These are phyloP conservation scores for Yarrowia sp. DNA, from an alignment of 805 yeast genomes.

Conservation along the genomic window DNA sequence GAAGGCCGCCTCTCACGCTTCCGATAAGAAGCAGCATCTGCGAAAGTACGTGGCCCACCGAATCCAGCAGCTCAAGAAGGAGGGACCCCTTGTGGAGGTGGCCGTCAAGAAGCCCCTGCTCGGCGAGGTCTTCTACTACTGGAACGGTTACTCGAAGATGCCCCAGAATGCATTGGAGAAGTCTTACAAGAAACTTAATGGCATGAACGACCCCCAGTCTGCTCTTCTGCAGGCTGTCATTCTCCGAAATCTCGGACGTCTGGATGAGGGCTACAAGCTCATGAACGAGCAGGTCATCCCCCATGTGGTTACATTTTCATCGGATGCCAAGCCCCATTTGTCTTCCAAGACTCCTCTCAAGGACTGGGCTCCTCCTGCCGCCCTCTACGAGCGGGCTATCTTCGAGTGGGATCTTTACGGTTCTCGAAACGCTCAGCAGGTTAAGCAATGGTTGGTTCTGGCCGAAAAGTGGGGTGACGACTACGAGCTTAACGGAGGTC, in stretches of 20 bases:
- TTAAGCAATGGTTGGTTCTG: constrained; percentile 69
- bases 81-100: constrained; percentile 57
- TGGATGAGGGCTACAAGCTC: constrained; percentile 63
- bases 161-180: constrained; percentile 61
- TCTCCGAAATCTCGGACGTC: constrained; percentile 53
- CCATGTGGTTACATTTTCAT: constrained; percentile 52
- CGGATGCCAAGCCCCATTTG: constrained; percentile 45
- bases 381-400: constrained; percentile 81
- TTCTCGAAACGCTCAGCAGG: constrained; percentile 56
- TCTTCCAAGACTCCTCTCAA: constrained; percentile 58
- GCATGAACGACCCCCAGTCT: constrained; percentile 47
- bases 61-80: constrained; percentile 25
- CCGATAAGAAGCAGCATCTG: constrained; percentile 33
- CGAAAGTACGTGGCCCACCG: constrained; percentile 25
- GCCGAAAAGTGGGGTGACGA: constrained; percentile 81
- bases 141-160: constrained; percentile 93
- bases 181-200: constrained; percentile 64
- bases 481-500: constrained; percentile 67
- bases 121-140: constrained; percentile 84
- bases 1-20: constrained; percentile 20
- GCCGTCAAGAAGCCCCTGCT: constrained; percentile 82
- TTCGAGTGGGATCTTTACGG: constrained; percentile 75
- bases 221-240: constrained; percentile 62
- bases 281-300: constrained; percentile 62
- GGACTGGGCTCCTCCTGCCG: constrained; percentile 90